A percentile compares a stretch with the other conserved stretches of the same genome.
These are phyloP conservation scores for Dentipellis fragilis DNA, from an alignment of 768 basidiomycete species.

Conservation along the genomic window DNA sequence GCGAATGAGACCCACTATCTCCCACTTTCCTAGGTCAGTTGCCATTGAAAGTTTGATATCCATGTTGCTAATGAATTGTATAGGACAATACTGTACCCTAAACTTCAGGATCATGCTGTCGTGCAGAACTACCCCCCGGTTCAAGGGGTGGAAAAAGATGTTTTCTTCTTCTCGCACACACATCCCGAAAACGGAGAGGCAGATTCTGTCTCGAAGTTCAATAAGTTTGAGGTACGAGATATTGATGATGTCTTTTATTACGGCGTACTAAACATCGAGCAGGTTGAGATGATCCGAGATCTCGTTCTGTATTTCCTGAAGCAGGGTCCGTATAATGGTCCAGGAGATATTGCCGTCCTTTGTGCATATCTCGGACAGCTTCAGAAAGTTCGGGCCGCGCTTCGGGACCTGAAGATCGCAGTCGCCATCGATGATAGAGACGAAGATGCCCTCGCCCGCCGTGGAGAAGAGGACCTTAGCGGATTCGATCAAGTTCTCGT, in stretches of 20 bases:
- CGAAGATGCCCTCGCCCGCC: slow-evolving; percentile 45
- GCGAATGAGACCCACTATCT: slow-evolving; percentile 66
- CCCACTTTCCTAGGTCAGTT: slow-evolving; percentile 47
- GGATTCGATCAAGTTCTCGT: slow-evolving; percentile 40
- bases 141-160: slow-evolving; percentile 49
- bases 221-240: slow-evolving; percentile 49
- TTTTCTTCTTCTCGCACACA: slow-evolving; percentile 59
- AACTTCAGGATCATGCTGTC: slow-evolving; percentile 44
- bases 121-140: slow-evolving; percentile 45
- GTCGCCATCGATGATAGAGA: slow-evolving; percentile 65
- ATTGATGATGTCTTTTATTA: background rate
- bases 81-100: slow-evolving; percentile 55
- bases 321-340: slow-evolving; percentile 36
- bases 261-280: no score
- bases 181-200: slow-evolving; percentile 51
- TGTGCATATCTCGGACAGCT: slow-evolving; percentile 46
- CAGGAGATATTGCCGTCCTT: slow-evolving; percentile 44
- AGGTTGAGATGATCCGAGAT: slow-evolving; percentile 38
- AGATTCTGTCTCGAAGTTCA: slow-evolving; percentile 59
- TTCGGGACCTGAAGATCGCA: slow-evolving; percentile 35
- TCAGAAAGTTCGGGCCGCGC: slow-evolving; percentile 31
- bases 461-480: slow-evolving; percentile 28
- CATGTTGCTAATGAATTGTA: background rate
- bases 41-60: no score
- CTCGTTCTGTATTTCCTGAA: slow-evolving; percentile 44